Conservation (phyloP, 371 early-diverging fungal genomes). For the Thermomucor indicae-seudaticae region DNA sequence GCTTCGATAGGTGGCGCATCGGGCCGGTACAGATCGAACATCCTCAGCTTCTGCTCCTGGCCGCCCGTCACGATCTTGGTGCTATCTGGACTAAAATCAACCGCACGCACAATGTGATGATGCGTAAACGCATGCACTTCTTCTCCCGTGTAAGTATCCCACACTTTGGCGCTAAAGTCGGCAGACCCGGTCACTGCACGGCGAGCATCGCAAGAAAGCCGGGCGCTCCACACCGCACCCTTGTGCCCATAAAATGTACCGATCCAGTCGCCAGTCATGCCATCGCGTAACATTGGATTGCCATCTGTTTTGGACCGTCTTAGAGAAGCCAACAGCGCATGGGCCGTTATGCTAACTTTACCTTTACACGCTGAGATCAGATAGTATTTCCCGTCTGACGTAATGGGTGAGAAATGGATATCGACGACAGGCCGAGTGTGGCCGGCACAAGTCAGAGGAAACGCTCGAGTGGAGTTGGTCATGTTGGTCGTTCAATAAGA, state of each 20-base stretch:
- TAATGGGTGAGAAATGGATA: constrained; percentile 71
- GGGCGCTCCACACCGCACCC: constrained; percentile 90
- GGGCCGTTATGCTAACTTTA: constrained; percentile 12
- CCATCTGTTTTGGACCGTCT: constrained; percentile 52
- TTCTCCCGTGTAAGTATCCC: constrained; percentile 77
- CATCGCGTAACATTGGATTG: constrained; percentile 82
- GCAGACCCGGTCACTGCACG: constrained; percentile 85
- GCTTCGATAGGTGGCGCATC: constrained; percentile 48
- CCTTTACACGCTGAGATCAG: constrained; percentile 90
- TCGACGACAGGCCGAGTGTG: constrained; percentile 90
- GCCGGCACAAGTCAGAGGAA: constrained; percentile 83
- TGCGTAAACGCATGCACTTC: constrained; percentile 68
- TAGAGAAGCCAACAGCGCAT: neutral
- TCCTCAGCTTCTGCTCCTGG: constrained; percentile 70
- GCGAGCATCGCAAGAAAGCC: constrained; percentile 66
- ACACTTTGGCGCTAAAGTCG: constrained; percentile 86
- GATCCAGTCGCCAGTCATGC: constrained; percentile 88
- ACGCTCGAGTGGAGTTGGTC: constrained; percentile 19
- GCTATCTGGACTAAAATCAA: constrained; percentile 69
- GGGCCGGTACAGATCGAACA: constrained; percentile 74
- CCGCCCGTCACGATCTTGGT: constrained; percentile 77
- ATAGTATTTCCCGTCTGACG: constrained; percentile 64
- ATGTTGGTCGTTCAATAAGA: no score
- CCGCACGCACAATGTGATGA: constrained; percentile 78
- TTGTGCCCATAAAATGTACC: constrained; percentile 87